Percentiles rank a stretch among this genome's conserved stretches.
These are phyloP conservation scores for Didymella glomerata DNA, from an alignment of 2,329 filamentous ascomycete genomes.

Conservation along the genomic window DNA sequence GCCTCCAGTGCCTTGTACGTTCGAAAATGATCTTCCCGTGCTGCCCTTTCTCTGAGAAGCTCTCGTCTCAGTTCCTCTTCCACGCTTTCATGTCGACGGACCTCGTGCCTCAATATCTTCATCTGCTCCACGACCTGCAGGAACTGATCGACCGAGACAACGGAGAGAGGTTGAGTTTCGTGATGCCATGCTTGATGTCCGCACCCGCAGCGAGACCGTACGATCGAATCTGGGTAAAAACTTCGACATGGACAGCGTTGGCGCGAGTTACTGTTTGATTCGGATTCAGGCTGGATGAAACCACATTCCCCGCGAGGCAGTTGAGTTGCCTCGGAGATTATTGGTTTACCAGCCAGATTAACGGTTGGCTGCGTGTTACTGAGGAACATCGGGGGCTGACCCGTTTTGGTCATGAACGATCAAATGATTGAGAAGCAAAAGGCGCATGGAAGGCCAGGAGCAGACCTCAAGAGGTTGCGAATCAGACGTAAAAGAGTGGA, in stretches of 20 bases:
- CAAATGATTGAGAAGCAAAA: constrained; percentile 31
- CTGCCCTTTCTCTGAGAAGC: constrained; percentile 46
- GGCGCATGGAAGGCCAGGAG: constrained; percentile 47
- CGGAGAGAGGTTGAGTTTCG: constrained; percentile 46
- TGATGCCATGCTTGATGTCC: constrained; percentile 60
- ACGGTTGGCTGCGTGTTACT: constrained; percentile 42
- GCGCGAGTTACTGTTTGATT: constrained; percentile 32
- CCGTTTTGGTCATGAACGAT: constrained; percentile 37
- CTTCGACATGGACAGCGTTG: constrained; percentile 57
- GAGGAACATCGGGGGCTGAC: constrained; percentile 51
- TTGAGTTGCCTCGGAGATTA: constrained; percentile 39
- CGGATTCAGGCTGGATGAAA: constrained; percentile 44
- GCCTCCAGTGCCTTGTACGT: constrained; percentile 47
- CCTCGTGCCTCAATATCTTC: constrained; percentile 46
- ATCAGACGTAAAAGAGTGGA: constrained; percentile 20
- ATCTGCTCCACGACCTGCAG: constrained; percentile 48
- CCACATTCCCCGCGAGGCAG: constrained; percentile 52
- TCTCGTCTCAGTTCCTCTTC: constrained; percentile 51
- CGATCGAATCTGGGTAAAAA: constrained; percentile 51
- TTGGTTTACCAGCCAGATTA: constrained; percentile 42
- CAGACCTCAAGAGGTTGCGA: constrained; percentile 11
- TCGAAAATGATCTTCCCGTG: constrained; percentile 46
- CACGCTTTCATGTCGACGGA: constrained; percentile 44
- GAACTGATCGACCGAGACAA: constrained; percentile 50
- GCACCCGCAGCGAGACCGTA: constrained; percentile 56